Evolutionary conservation across 2,329 filamentous ascomycete genomes (phyloP), one percentile per base, ranked within the genome.

Genomic region (Arthrobotrys megalospora): DNA sequence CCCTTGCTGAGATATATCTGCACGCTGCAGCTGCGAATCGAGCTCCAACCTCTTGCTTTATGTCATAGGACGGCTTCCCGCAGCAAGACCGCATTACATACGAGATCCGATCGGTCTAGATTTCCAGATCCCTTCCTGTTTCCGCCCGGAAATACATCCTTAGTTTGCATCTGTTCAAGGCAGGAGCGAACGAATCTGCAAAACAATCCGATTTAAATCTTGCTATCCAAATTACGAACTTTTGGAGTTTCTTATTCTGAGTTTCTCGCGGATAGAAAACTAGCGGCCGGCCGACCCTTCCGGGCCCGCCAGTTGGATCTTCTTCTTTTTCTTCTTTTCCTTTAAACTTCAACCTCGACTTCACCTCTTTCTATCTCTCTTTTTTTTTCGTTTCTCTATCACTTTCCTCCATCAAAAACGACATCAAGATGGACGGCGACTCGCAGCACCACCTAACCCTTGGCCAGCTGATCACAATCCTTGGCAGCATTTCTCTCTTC

Each of bases 391-490:
- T 65, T 16, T 48, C 14, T 21, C 21, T 36, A 45, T 24, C 28
- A 1, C 24, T 32, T 19, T 55, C n/a, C n/a, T 36, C 48, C 41
- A 48, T 48, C 11, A 28, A 38, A 6, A 36, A 6, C 16, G 12
- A 52, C 24, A 10, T 4, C 55, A 75, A 68, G 6, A 75, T 73
- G 69, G 69, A 66, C 8, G 24, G 28, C 14, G 64, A 53, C 16
- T 41, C 19, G 6, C 32, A 62, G 19, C 73, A 77, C 43, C 66
- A 77, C 19, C 73, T 77, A 11, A 77, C 73, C 38, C 73, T 77
- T 34, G 73, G 73, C 19, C 48, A 77, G 32, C 73, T 77, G 12
- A 60, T 77, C 52, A 77, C 73, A 34, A 71, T 63, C 21, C 73
- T 77, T 7, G 73, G 45, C 19, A 55, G 66, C n/a, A 62, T 63